Conservation (phyloP, 441 rosid species). For the Jatropha podagrica region DNA sequence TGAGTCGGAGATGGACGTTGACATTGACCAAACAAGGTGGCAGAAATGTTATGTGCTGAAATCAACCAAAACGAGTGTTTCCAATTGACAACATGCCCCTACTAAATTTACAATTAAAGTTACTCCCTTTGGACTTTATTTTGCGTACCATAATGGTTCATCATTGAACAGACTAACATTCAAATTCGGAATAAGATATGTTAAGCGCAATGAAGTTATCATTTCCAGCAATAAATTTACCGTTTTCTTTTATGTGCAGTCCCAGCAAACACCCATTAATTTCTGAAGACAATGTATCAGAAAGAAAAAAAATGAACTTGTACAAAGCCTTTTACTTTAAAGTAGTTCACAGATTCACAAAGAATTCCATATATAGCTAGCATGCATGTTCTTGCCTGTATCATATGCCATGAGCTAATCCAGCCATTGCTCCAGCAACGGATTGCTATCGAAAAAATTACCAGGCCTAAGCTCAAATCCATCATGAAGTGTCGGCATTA, state of each 20-base stretch:
- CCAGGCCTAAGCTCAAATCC: conserved; percentile 68
- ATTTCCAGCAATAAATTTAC: too few relatives aligned
- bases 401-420: background rate
- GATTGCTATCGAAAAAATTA: conserved; percentile 65
- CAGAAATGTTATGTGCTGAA: background rate
- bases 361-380: background rate
- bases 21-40: background rate
- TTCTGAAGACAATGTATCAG: background rate
- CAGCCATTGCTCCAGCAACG: conserved; percentile 25
- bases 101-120: too few relatives aligned
- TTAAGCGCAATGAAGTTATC: too few relatives aligned
- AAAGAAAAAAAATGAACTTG: background rate
- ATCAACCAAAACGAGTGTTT: background rate
- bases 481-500: conserved; percentile 57
- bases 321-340: background rate
- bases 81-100: too few relatives aligned
- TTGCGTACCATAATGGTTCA: too few relatives aligned
- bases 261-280: too few relatives aligned
- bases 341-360: background rate
- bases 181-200: too few relatives aligned
- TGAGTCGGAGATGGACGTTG: background rate
- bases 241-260: too few relatives aligned
- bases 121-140: too few relatives aligned
- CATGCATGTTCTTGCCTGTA: too few relatives aligned
- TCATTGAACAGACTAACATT: too few relatives aligned